A percentile compares a stretch with the other conserved stretches of the same genome.
These are phyloP conservation scores for Westerdykella aurantiaca DNA, from an alignment of 2,329 filamentous ascomycete genomes.

Conservation along the genomic window DNA sequence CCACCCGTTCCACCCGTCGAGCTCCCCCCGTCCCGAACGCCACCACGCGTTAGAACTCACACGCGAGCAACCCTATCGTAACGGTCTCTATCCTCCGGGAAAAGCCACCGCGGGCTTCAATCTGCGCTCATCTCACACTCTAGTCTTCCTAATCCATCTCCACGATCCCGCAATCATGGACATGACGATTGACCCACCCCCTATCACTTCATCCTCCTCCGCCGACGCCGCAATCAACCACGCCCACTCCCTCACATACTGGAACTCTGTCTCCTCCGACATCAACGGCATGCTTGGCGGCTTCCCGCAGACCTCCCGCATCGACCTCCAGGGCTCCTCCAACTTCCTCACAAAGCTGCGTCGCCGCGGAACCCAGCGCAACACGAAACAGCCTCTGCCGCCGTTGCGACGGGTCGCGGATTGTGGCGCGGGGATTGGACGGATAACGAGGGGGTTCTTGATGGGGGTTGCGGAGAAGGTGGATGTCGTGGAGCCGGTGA, in stretches of 20 bases:
- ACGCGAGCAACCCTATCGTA: no score
- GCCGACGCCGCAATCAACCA: conserved; percentile 43
- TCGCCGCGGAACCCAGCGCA: conserved; percentile 26
- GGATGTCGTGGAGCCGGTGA: conserved; percentile 79
- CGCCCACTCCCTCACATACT: conserved; percentile 45
- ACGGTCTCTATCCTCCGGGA: no score
- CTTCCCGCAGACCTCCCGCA: conserved; percentile 60
- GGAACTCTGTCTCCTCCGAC: conserved; percentile 48
- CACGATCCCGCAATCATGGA: conserved; percentile 6
- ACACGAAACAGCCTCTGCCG: conserved; percentile 17
- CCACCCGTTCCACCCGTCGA: no score
- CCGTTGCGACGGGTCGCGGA: conserved; percentile 47
- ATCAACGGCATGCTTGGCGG: conserved; percentile 76
- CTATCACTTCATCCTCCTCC: conserved; percentile 12
- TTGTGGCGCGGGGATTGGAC: conserved; percentile 68
- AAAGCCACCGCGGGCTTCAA: no score
- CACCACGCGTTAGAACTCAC: no score
- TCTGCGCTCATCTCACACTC: not conserved
- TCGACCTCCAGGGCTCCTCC: conserved; percentile 65
- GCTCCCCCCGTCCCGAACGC: no score
- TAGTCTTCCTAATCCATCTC: not conserved
- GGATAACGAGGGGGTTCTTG: conserved; percentile 75
- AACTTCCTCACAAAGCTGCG: conserved; percentile 65
- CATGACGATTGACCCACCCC: conserved; percentile 23
- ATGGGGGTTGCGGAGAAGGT: conserved; percentile 62